Evolutionary conservation across 1,284 basidiomycete genomes (phyloP), one percentile per base, ranked within the genome.

Genomic region (Heterobasidion irregulare): DNA sequence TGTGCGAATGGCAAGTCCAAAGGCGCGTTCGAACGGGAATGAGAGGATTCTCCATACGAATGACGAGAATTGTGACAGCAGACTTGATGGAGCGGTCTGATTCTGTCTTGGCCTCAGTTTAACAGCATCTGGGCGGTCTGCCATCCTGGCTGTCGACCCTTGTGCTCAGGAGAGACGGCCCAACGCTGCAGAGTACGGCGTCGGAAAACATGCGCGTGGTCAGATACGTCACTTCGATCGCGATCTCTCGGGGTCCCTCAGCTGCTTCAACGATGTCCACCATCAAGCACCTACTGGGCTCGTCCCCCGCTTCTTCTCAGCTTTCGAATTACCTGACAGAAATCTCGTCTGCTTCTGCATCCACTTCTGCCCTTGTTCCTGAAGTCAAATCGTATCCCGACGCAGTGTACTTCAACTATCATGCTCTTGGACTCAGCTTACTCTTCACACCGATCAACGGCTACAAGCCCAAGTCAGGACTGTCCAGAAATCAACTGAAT

Each of bases 391-490:
- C 82, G 0, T 95, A 92, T 68, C 68, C 86, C 41, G 92, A 95
- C 68, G 80, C 80, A 4, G 82, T 92, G 57, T 97, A 94, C 72
- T 80, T 89, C 72, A 94, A 92, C 69, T 93, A 92, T 72, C 80
- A 79, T 65, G 34, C 76, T 1, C 75, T 93, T 36, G 93, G 92
- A 10, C 62, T 95, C 62, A 94, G 91, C 58, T 71, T 95, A 45
- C 80, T 88, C 64, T 86, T 88, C 71, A 66, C 76, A 33, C 82
- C 86, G 2, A 65, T 71, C 53, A 69, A 76, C 35, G 80, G 79
- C 10, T 89, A 89, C 68, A 83, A 76, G 63, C 83, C 82, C 15
- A 70, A 68, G 48, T 66, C 72, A 8, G 78, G 76, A 26, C 61
- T 76, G 44, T 69, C 69, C 50, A 68, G 72, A 44, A 69, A 73